Evolutionary conservation across 2,329 filamentous ascomycete species (phyloP).

Genomic region (Meredithiella fracta): DNA sequence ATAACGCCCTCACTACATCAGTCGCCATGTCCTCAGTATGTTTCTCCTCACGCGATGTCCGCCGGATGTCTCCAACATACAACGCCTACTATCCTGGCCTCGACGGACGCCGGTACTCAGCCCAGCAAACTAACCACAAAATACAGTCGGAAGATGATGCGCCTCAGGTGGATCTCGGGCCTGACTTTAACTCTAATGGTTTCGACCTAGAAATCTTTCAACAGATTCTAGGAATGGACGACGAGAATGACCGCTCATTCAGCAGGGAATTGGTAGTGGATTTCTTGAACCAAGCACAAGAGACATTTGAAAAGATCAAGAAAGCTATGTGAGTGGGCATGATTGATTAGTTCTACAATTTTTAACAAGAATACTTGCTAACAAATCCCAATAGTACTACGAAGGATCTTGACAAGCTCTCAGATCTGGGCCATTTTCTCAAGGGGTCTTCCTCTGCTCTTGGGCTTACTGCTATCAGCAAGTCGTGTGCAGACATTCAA

Average conservation of each 20-base stretch:
- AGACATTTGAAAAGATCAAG: conserved; percentile 78
- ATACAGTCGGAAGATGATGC: conserved; percentile 29
- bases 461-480: conserved; percentile 76
- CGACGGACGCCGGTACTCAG: neutral
- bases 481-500: conserved; percentile 93
- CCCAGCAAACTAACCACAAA: neutral
- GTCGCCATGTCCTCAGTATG: neutral
- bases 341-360: too few species aligned
- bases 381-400: conserved; percentile 33
- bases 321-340: conserved; percentile 50
- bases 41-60: neutral
- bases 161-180: conserved; percentile 43
- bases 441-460: conserved; percentile 95
- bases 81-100: neutral
- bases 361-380: neutral
- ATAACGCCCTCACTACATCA: neutral
- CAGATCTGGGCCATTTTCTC: conserved; percentile 79
- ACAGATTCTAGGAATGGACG: conserved; percentile 98
- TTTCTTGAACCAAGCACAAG: conserved; percentile 82
- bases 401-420: conserved; percentile 57
- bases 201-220: conserved; percentile 72
- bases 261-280: conserved; percentile 75
- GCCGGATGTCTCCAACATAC: neutral
- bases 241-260: conserved; percentile 74
- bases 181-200: conserved; percentile 29